phyloP scores from a whole-genome alignment of 768 basidiomycete species.

The Tylopilus subfusipes region DNA sequence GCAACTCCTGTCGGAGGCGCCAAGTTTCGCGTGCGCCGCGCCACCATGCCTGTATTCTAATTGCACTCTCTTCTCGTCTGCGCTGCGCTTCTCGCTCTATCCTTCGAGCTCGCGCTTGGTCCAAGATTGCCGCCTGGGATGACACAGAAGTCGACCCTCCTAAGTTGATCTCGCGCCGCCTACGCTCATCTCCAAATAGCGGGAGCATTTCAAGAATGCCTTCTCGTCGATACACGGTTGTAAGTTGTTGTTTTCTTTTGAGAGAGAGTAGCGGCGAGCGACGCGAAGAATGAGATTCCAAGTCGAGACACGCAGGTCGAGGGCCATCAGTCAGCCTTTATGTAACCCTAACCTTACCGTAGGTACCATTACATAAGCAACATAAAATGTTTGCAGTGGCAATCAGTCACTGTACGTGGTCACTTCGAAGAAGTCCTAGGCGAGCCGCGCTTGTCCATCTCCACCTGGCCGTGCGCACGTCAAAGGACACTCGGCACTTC shows the following conservation, averaged over 20 bases:
- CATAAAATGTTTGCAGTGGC: not conserved
- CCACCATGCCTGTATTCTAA: slow-evolving; percentile 70
- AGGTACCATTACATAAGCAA: slow-evolving; percentile 1
- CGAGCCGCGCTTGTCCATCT: no score
- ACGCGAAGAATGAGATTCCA: not conserved
- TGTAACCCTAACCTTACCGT: slow-evolving; percentile 19
- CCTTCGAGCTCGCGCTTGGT: slow-evolving; percentile 58
- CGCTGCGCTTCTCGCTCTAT: slow-evolving; percentile 55
- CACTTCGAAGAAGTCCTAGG: no score
- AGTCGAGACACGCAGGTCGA: not conserved
- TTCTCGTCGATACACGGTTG: not conserved
- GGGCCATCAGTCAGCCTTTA: slow-evolving; percentile 4
- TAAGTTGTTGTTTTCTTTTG: not conserved
- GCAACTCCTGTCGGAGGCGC: slow-evolving; percentile 43
- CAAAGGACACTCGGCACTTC: no score
- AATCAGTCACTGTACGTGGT: no score
- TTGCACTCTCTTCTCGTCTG: slow-evolving; percentile 54
- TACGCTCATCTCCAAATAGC: slow-evolving; percentile 48
- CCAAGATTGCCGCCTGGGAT: slow-evolving; percentile 55
- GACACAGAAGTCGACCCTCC: slow-evolving; percentile 57
- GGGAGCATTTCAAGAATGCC: slow-evolving; percentile 32
- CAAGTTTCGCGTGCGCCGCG: slow-evolving; percentile 45
- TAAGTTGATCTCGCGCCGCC: slow-evolving; percentile 68
- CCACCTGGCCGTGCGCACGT: no score
- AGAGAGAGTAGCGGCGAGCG: not conserved